Conservation (phyloP, 345 rosid genomes). For the Rhodamnia argentea region DNA sequence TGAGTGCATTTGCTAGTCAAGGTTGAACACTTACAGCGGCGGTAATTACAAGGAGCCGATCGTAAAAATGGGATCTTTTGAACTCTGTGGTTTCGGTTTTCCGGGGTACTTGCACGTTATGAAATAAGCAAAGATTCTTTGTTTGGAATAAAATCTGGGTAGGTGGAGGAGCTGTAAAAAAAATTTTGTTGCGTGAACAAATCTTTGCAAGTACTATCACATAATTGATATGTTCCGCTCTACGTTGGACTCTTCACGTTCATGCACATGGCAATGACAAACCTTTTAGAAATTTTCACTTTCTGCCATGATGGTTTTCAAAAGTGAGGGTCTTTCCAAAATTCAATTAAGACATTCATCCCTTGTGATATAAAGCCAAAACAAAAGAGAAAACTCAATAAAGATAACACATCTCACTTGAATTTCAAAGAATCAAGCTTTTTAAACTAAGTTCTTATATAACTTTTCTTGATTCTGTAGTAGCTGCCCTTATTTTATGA, state of each 20-base stretch:
- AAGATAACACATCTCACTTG: too few species aligned
- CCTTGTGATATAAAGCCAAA: neutral
- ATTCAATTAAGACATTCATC: neutral
- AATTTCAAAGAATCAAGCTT: too few species aligned
- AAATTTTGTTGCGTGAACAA: neutral
- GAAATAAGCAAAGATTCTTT: neutral
- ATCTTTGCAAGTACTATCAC: neutral
- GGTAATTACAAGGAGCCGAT: neutral
- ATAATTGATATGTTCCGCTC: neutral
- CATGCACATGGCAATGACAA: neutral
- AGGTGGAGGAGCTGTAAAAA: neutral
- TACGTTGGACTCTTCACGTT: neutral
- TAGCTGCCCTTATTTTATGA: too few species aligned
- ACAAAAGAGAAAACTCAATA: neutral
- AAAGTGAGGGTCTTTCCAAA: neutral
- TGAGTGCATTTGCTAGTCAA: neutral
- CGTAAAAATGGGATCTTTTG: neutral
- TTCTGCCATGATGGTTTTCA: neutral
- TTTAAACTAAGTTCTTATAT: neutral
- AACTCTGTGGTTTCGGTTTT: neutral
- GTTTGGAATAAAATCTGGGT: neutral
- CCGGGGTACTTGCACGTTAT: neutral
- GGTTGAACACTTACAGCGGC: neutral
- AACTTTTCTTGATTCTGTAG: too few species aligned
- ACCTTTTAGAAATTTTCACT: neutral